Base-by-base conservation (phyloP, 139 green algal genomes). In the Zygnema cylindricum region DNA sequence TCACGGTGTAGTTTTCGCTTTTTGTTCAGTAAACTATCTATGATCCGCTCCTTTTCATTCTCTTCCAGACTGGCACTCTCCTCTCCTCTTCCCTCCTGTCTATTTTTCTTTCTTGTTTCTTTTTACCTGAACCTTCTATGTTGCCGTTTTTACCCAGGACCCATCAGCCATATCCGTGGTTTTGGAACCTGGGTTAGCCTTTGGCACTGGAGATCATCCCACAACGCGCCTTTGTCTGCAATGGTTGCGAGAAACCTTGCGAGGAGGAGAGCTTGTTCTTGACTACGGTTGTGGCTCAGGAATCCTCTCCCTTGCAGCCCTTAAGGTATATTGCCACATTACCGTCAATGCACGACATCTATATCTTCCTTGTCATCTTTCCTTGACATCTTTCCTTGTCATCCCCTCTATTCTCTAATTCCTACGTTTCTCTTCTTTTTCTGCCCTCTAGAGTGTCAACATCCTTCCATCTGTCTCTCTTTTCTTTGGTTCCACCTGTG, bases 151-250 rank as follows among this genome's bases (percentile, higher is more conserved):
- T n/a, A n/a, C n/a, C n/a, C 3, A 88, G 84, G 73, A 93, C 0
- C 82, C 85, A 1, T 90, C 94, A 22, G 95, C 93, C 0, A 69
- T 95, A 36, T 95, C 94, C 88, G 93, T 98, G 41, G 85, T 93
- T 0, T 85, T 98, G 76, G 91, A 95, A 49, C 95, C 96, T 22
- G 96, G 96, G 0, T 87, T 98, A 38, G 95, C 96, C 0, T 98
- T 98, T 83, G 96, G 96, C 43, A 98, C 96, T 0, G 96, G 96
- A 0, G 95, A 98, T 83, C 96, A 98, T 82, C 94, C 96, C 2
- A 98, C 96, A 39, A 98, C 96, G 0, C 93, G 94, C 21, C 91
- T 98, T 33, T 98, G 96, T 91, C 90, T 98, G 57, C 76, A 40
- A 41, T 30, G 30, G 25, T 25, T 73, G 57, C 30, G 30, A 73